phyloP scores from a whole-genome alignment of 1,139 yeast genomes.

The Saccharomyces hybrid region DNA sequence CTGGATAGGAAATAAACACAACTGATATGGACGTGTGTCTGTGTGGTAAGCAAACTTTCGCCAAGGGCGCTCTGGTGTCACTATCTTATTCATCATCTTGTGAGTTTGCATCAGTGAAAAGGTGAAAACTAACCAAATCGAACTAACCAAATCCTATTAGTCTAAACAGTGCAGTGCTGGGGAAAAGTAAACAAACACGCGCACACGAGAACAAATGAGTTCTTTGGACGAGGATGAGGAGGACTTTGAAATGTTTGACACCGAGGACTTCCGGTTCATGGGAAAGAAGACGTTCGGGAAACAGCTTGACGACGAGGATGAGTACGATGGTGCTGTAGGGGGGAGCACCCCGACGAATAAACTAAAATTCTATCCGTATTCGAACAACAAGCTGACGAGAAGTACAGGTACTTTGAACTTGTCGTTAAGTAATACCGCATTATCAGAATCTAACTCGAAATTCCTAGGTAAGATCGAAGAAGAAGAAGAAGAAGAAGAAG shows the following conservation, averaged over 20 bases:
- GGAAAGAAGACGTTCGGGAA: background rate
- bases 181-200: background rate
- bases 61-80: background rate
- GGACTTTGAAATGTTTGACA: background rate
- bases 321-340: background rate
- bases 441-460: conserved; percentile 2
- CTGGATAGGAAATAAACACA: background rate
- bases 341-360: conserved; percentile 11
- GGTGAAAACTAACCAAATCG: background rate
- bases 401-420: conserved; percentile 28
- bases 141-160: background rate
- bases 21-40: background rate
- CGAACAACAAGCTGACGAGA: conserved; percentile 25
- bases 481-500: conserved; percentile 10
- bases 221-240: background rate
- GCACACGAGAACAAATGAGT: background rate
- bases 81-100: background rate
- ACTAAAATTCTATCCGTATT: conserved; percentile 23
- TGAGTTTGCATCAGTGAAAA: background rate
- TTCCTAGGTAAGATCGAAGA: conserved; percentile 12
- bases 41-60: background rate
- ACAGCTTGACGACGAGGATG: background rate
- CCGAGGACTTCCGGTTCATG: background rate
- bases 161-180: background rate
- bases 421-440: conserved; percentile 17